Evolutionary conservation across 2,329 filamentous ascomycete genomes (phyloP).

Genomic region (Hypocreales sp.): DNA sequence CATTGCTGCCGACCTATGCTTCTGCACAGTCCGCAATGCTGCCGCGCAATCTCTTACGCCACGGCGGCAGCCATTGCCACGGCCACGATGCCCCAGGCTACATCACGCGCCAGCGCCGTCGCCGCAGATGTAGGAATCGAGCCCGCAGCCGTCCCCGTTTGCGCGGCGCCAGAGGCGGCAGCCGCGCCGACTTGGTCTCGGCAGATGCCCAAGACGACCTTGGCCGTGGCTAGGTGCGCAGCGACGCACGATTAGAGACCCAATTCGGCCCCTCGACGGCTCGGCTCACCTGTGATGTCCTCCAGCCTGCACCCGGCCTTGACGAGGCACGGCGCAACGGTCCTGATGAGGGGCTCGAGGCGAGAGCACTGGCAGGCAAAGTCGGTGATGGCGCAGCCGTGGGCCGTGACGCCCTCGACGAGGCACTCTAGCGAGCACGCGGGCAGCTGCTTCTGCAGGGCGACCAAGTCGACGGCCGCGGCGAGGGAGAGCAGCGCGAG

Average conservation of each 20-base stretch:
- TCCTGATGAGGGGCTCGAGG: constrained; percentile 15
- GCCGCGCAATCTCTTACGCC: no score
- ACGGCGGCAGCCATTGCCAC: no score
- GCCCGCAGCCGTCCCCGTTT: background rate
- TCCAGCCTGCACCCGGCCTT: constrained; percentile 16
- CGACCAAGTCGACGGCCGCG: constrained; percentile 6
- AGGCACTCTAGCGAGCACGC: constrained; percentile 23
- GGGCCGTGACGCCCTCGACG: constrained; percentile 11
- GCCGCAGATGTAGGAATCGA: background rate
- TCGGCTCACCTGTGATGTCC: constrained; percentile 17
- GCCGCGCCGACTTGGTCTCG: background rate
- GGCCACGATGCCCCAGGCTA: no score
- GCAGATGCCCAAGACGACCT: constrained; percentile 3
- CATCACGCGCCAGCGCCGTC: background rate
- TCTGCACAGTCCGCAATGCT: no score
- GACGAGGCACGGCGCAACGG: constrained; percentile 19
- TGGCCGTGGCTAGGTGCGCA: constrained; percentile 3
- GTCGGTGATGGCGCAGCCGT: constrained; percentile 19
- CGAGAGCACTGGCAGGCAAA: constrained; percentile 22
- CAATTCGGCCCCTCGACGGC: no score
- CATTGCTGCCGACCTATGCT: no score
- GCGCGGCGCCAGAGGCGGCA: no score
- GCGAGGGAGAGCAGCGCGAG: constrained; percentile 5
- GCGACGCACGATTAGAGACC: no score
- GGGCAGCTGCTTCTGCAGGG: constrained; percentile 14